Evolutionary conservation across 192 early-diverging fungal species (phyloP), one percentile per base, ranked within the genome.

Genomic region (Anaeromyces robustus): DNA sequence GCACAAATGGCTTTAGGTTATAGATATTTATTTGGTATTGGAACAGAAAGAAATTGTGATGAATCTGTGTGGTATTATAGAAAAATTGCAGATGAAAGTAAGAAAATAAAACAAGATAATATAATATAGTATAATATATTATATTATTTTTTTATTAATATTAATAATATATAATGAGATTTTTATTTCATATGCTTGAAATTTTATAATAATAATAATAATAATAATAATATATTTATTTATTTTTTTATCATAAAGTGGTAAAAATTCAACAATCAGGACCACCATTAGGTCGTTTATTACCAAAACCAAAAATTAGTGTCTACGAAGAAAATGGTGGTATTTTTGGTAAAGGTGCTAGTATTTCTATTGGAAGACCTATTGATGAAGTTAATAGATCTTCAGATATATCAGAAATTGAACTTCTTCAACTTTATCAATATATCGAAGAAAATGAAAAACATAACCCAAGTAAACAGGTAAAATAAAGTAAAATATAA

Each of bases 1-100:
- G 94, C 96, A 0, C 89, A 94, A 81, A 90, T 95, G 85, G 92
- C 93, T 6, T 84, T 97, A n/a, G 97, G 91, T 19, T 98, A 95
- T 87, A 93, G 93, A 77, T 88, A 94, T 81, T 81, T 92, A 68
- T 83, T 87, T 29, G 97, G 97, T 9, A 92, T 97, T 68, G 96
- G 94, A 18, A 92, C 91, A 18, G 88, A 91, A 22, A 88, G 90
- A 82, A 93, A 88, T 28, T 98, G 96, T 82, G 86, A 89, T 18
- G 92, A 94, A 79, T 89, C 96, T 12, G 84, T 93, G 4, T 90
- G 81, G 29, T 92, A 95, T 83, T 99, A 98, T 85, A 87, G 90
- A 80, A 80, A 86, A 5, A 95, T 94, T 0, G 97, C 96, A 0
- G 91, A 92, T 41, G 92, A 92, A 84, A 89, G 94, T 94, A 85